Percentiles rank a stretch among this genome's conserved stretches.
Conservation (phyloP, 2,329 filamentous ascomycete species). For the Aphanoascus verrucosus region DNA sequence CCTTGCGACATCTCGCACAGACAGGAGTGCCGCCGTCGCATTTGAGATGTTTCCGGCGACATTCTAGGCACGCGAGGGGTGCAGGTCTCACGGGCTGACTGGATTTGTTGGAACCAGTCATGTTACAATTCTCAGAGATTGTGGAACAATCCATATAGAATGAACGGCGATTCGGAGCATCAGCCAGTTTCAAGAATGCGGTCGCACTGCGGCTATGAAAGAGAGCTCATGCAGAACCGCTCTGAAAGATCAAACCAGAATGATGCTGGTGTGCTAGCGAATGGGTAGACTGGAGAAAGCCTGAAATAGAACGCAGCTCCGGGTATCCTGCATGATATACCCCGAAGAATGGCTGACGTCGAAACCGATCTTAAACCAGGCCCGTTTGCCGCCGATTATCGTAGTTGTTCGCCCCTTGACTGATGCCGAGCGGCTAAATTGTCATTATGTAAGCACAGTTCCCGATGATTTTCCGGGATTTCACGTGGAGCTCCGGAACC, state of each 20-base stretch:
- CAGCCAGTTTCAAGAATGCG: neutral
- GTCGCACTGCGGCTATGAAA: neutral
- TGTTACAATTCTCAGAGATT: neutral
- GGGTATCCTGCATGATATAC: neutral
- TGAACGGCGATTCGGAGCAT: constrained; percentile 1
- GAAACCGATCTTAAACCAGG: neutral
- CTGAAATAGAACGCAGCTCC: neutral
- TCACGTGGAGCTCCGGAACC: too few species aligned
- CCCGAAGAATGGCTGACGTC: neutral
- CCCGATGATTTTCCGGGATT: too few species aligned
- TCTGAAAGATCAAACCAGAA: neutral
- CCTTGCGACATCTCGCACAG: constrained; percentile 55
- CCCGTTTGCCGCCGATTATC: neutral
- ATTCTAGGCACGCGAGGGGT: constrained; percentile 39
- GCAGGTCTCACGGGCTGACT: constrained; percentile 23
- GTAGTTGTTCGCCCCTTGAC: neutral
- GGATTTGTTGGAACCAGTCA: neutral
- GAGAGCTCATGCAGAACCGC: neutral
- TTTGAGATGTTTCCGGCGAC: constrained; percentile 57
- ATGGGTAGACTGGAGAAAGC: neutral
- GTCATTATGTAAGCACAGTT: too few species aligned
- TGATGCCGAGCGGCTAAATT: neutral
- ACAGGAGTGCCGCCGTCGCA: constrained; percentile 58
- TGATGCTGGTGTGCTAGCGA: neutral
- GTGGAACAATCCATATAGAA: neutral